Percentiles rank a stretch among this genome's conserved stretches.
Conservation (phyloP, 1,284 basidiomycete species). For the Peniophora sp. region DNA sequence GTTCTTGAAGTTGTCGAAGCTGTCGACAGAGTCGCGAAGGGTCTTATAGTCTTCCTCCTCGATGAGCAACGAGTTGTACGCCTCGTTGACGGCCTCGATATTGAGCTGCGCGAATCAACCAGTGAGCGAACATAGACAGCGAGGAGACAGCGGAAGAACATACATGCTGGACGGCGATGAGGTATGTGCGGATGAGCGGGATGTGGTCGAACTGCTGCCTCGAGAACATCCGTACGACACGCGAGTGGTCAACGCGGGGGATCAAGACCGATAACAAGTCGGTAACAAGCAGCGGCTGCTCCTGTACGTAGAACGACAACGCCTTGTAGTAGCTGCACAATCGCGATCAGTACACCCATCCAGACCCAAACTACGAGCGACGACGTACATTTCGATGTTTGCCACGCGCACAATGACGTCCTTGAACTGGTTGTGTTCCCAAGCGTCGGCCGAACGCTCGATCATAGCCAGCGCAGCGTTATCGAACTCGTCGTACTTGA, state of each 20-base stretch:
- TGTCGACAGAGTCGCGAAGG: constrained; percentile 91
- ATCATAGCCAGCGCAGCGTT: constrained; percentile 98
- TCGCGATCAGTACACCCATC: constrained; percentile 7
- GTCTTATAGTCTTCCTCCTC: constrained; percentile 99
- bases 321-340: constrained; percentile 76
- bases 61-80: constrained; percentile 93
- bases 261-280: constrained; percentile 91
- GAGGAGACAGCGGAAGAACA: constrained; percentile 18
- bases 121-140: constrained; percentile 1
- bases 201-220: constrained; percentile 81
- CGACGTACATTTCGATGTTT: constrained; percentile 88
- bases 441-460: constrained; percentile 93
- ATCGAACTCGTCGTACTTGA: constrained; percentile 96
- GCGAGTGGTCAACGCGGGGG: constrained; percentile 88
- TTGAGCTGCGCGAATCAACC: constrained; percentile 56
- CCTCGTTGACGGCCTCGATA: constrained; percentile 94
- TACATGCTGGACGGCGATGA: constrained; percentile 93
- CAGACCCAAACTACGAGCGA: background rate
- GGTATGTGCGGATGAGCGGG: constrained; percentile 91
- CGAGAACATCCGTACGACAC: constrained; percentile 94
- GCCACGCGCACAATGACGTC: constrained; percentile 92
- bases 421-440: constrained; percentile 99
- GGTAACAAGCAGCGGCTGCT: constrained; percentile 89
- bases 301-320: constrained; percentile 83
- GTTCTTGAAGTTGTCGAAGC: constrained; percentile 97